A percentile compares a stretch with the other conserved stretches of the same genome.
phyloP scores from a whole-genome alignment of 768 basidiomycete genomes.

The Auricularia auricula-judae region DNA sequence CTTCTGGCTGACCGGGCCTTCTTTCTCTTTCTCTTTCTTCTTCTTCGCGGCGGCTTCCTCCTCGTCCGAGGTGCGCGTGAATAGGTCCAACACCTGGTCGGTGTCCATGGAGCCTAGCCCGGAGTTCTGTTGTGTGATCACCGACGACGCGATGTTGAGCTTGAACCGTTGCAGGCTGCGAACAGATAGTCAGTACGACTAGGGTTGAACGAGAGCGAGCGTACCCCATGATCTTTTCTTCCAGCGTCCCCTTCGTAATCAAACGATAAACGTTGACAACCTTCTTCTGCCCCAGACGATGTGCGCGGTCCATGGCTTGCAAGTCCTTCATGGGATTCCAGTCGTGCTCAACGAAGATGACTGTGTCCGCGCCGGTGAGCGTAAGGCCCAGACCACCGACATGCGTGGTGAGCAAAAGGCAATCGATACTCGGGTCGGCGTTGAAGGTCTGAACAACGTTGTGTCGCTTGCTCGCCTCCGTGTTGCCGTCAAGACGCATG shows the following conservation, averaged over 20 bases:
- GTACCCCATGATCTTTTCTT: slow-evolving; percentile 99
- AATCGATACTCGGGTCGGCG: slow-evolving; percentile 93
- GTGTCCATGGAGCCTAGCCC: slow-evolving; percentile 94
- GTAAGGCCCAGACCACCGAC: slow-evolving; percentile 95
- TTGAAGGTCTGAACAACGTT: slow-evolving; percentile 98
- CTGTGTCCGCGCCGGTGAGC: slow-evolving; percentile 95
- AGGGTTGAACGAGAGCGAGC: slow-evolving; percentile 15
- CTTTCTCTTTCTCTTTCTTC: slow-evolving; percentile 42
- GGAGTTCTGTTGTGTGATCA: slow-evolving; percentile 95
- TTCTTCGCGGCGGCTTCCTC: slow-evolving; percentile 57
- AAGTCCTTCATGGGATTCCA: slow-evolving; percentile 99
- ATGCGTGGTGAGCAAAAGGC: slow-evolving; percentile 87
- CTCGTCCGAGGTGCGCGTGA: slow-evolving; percentile 65
- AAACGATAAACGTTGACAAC: slow-evolving; percentile 98
- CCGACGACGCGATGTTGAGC: slow-evolving; percentile 91
- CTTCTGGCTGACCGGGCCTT: slow-evolving; percentile 60
- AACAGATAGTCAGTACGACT: not conserved
- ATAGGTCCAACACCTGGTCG: slow-evolving; percentile 90
- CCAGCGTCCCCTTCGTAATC: slow-evolving; percentile 92
- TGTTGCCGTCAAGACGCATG: slow-evolving; percentile 93
- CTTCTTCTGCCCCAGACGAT: slow-evolving; percentile 96
- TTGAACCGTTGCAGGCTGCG: slow-evolving; percentile 93
- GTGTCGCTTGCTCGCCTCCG: slow-evolving; percentile 88
- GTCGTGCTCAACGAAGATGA: slow-evolving; percentile 98
- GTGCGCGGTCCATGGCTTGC: slow-evolving; percentile 98